Percentiles rank a stretch among this genome's conserved stretches.
phyloP scores from a whole-genome alignment of 352 stramenopile genomes.

The Globisporangium solare region DNA sequence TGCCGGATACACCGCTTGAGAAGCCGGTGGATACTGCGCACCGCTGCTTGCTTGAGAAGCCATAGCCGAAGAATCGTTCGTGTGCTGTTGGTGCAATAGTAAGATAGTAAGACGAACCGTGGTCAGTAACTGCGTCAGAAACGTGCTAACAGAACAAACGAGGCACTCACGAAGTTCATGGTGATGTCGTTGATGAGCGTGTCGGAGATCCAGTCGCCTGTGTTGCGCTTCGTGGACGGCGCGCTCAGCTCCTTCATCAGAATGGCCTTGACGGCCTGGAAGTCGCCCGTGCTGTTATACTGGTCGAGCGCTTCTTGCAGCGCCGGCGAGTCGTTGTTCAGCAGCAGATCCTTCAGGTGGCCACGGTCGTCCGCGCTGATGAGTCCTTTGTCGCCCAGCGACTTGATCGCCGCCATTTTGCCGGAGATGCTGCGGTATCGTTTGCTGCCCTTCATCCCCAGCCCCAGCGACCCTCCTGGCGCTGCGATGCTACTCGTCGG shows the following conservation, averaged over 20 bases:
- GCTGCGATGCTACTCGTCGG: conserved; percentile 22
- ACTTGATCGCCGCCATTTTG: conserved; percentile 84
- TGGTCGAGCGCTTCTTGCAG: conserved; percentile 70
- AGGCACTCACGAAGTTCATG: conserved; percentile 42
- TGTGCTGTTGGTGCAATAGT: conserved; percentile 5
- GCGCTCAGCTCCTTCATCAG: conserved; percentile 59
- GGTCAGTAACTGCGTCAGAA: background rate
- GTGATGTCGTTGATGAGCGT: conserved; percentile 74
- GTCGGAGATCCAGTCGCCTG: conserved; percentile 70
- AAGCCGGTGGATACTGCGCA: background rate
- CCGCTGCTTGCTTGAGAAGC: background rate
- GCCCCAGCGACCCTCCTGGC: conserved; percentile 5
- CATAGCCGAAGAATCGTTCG: conserved; percentile 1
- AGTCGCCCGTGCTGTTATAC: conserved; percentile 77
- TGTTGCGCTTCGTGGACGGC: conserved; percentile 62
- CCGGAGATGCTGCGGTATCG: conserved; percentile 71
- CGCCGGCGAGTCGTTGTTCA: conserved; percentile 74
- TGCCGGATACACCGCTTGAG: background rate
- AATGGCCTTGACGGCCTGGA: conserved; percentile 67
- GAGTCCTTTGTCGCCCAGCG: conserved; percentile 61
- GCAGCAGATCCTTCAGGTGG: conserved; percentile 68
- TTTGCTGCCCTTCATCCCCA: conserved; percentile 63
- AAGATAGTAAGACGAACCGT: background rate
- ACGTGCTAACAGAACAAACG: background rate
- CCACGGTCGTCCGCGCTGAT: conserved; percentile 67